phyloP scores from a whole-genome alignment of 176 grass and related monocot genomes.

The Eleusine indica region DNA sequence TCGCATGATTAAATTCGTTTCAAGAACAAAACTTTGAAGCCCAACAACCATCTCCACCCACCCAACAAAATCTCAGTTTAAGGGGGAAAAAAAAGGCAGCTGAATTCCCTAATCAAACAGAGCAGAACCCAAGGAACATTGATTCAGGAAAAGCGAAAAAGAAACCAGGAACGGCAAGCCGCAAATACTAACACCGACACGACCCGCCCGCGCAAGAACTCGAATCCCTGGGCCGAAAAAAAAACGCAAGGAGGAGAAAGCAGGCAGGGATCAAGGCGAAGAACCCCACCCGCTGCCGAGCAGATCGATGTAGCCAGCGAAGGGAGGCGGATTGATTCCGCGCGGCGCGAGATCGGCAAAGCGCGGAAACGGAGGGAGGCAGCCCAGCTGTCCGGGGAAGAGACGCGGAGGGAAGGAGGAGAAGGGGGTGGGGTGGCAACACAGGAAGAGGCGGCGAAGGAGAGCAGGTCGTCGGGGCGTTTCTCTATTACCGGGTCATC shows the following conservation, averaged over 20 bases:
- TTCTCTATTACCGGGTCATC: conserved; percentile 38
- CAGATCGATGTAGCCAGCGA: conserved; percentile 8
- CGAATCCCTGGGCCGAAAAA: conserved; percentile 17
- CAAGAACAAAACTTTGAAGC: not conserved
- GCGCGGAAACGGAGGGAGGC: conserved; percentile 19
- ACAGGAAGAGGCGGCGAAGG: not conserved
- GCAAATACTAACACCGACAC: not conserved
- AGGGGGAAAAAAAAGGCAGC: not conserved
- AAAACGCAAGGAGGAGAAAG: not conserved
- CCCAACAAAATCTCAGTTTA: not conserved
- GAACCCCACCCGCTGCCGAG: not conserved
- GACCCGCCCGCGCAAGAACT: not conserved
- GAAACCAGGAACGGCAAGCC: not conserved
- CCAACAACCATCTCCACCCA: not conserved
- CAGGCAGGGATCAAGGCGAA: not conserved
- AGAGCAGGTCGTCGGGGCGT: conserved; percentile 44
- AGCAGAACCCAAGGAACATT: not conserved
- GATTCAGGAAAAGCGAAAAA: not conserved
- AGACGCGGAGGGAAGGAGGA: not conserved
- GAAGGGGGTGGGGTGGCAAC: not conserved
- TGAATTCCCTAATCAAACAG: not conserved
- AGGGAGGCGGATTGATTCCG: not conserved
- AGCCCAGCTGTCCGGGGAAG: conserved; percentile 27
- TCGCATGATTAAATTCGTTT: not conserved
- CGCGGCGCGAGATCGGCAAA: conserved; percentile 30